phyloP scores from a whole-genome alignment of 345 rosid genomes.

The Lumnitzera racemosa region DNA sequence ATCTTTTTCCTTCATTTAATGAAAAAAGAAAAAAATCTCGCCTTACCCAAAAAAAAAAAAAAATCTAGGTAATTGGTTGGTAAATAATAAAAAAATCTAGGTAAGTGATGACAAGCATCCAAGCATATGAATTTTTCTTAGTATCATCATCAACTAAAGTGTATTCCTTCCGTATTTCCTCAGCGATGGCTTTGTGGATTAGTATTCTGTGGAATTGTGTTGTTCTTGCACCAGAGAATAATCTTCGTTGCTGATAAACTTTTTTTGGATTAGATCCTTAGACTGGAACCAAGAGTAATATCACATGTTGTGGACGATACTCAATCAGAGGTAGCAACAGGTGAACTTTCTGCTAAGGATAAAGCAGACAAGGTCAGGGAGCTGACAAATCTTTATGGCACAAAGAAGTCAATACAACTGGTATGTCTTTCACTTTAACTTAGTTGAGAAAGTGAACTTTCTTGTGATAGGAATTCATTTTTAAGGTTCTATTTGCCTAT shows the following conservation, averaged over 20 bases:
- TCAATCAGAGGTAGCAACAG: constrained; percentile 12
- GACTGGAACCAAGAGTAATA: constrained; percentile 57
- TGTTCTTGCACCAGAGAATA: not conserved
- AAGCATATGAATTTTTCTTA: no score
- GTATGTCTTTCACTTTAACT: constrained; percentile 21
- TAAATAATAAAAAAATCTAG: no score
- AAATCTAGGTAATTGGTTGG: no score
- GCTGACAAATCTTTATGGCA: constrained; percentile 26
- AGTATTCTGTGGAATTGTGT: not conserved
- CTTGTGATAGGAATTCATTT: not conserved
- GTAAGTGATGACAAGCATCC: no score
- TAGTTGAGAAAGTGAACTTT: not conserved
- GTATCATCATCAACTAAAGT: no score
- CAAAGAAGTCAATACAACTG: constrained; percentile 35
- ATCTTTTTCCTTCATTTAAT: no score
- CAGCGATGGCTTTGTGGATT: no score
- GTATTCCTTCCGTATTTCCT: no score
- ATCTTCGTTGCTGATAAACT: no score
- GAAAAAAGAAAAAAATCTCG: no score
- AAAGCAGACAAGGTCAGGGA: constrained; percentile 10
- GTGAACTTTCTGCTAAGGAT: constrained; percentile 25
- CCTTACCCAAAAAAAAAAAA: no score
- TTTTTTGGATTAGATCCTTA: constrained; percentile 36
- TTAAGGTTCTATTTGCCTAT: not conserved
- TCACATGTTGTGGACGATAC: constrained; percentile 26